A percentile compares a stretch with the other conserved stretches of the same genome.
phyloP scores from a whole-genome alignment of 495 filamentous ascomycete species.

The Pseudomonodictys pantanalensis region DNA sequence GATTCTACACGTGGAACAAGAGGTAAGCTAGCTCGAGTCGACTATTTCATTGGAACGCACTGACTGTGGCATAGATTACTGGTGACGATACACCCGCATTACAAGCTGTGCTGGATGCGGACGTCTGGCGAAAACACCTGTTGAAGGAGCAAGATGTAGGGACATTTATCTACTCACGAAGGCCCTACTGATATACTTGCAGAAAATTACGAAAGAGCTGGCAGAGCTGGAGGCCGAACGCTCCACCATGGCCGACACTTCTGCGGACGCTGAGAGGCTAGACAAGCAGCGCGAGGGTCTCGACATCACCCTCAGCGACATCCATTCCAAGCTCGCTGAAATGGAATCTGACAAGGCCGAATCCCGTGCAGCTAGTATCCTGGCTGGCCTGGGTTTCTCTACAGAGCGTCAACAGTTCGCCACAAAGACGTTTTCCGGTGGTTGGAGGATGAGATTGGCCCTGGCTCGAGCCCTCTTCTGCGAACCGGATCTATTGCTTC shows the following conservation, averaged over 20 bases:
- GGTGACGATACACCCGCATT: conserved; percentile 95
- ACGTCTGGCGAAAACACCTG: conserved; percentile 97
- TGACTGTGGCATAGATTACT: conserved; percentile 60
- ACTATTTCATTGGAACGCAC: not conserved
- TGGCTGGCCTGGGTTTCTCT: conserved; percentile 96
- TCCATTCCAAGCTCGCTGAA: conserved; percentile 87
- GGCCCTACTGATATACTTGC: conserved; percentile 23
- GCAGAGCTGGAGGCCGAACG: conserved; percentile 76
- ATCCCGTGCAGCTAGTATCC: conserved; percentile 87
- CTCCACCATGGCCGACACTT: conserved; percentile 77
- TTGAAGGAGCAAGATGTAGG: conserved; percentile 81
- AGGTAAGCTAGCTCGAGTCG: conserved; percentile 54
- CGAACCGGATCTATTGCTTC: conserved; percentile 91
- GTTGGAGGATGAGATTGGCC: conserved; percentile 98
- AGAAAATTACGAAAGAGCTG: conserved; percentile 83
- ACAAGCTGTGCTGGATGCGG: conserved; percentile 94
- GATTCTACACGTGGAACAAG: conserved; percentile 98
- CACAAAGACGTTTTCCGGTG: conserved; percentile 97
- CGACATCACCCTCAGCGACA: conserved; percentile 83
- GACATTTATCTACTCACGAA: not conserved
- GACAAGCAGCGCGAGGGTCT: conserved; percentile 86
- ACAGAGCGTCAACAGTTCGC: conserved; percentile 86
- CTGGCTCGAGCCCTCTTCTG: conserved; percentile 95
- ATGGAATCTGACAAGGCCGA: conserved; percentile 99
- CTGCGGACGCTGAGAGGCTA: conserved; percentile 75